Conservation (phyloP, 164 flowering plant genomes). For the grape (Vitis vinifera) region DNA sequence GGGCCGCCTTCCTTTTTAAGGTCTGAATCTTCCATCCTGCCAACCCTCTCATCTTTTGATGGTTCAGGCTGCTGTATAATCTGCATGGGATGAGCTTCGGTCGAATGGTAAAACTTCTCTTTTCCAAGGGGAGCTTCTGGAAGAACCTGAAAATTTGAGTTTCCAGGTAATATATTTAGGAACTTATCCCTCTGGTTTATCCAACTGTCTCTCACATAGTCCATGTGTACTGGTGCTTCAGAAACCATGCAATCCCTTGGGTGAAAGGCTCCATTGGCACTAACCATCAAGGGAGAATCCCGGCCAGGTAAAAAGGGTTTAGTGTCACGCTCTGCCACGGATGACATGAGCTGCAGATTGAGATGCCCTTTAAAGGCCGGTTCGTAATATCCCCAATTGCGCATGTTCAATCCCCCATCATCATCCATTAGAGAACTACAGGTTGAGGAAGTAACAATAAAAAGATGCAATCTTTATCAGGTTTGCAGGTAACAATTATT, state of each 20-base stretch:
- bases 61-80: slow-evolving; percentile 45
- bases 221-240: slow-evolving; percentile 47
- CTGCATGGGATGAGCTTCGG: slow-evolving; percentile 47
- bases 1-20: slow-evolving; percentile 41
- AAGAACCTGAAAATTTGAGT: slow-evolving; percentile 33
- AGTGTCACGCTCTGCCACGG: slow-evolving; percentile 51
- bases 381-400: slow-evolving; percentile 84
- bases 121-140: slow-evolving; percentile 33
- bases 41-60: slow-evolving; percentile 31
- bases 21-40: slow-evolving; percentile 36
- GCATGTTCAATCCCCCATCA: slow-evolving; percentile 53
- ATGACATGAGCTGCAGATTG: slow-evolving; percentile 72
- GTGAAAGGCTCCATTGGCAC: slow-evolving; percentile 47
- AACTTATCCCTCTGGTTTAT: slow-evolving; percentile 54
- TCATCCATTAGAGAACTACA: slow-evolving; percentile 58
- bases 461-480: neutral
- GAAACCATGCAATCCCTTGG: slow-evolving; percentile 48
- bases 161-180: slow-evolving; percentile 47
- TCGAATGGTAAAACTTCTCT: too few relatives aligned
- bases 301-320: slow-evolving; percentile 54
- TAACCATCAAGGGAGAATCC: slow-evolving; percentile 45
- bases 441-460: neutral
- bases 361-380: slow-evolving; percentile 58
- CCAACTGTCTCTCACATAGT: slow-evolving; percentile 58
- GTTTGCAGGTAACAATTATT: neutral